Conservation (phyloP, 78 protist genomes). For the Speleostelium caveatum region DNA sequence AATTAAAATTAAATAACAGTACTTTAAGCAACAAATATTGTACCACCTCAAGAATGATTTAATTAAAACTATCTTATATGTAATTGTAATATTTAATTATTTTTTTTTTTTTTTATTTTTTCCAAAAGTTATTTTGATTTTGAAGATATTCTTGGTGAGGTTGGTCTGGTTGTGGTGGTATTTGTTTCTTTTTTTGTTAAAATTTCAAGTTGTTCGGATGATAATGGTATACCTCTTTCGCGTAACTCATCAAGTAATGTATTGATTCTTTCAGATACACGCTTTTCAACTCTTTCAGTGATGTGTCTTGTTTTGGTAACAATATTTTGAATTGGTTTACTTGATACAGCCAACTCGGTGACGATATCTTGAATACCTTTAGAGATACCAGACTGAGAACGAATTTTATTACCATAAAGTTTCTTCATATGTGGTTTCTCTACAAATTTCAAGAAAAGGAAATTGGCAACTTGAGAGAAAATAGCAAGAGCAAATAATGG, state of each 20-base stretch:
- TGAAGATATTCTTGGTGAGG: background rate
- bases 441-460: slow-evolving; percentile 68
- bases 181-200: slow-evolving; percentile 9
- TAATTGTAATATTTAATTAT: background rate
- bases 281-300: slow-evolving; percentile 64
- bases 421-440: slow-evolving; percentile 86
- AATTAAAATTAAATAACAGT: too few species aligned
- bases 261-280: slow-evolving; percentile 29
- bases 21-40: too few species aligned
- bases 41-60: too few species aligned
- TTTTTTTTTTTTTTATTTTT: background rate
- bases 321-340: slow-evolving; percentile 47
- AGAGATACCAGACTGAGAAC: slow-evolving; percentile 65
- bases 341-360: slow-evolving; percentile 42
- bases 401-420: slow-evolving; percentile 79
- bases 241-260: slow-evolving; percentile 35
- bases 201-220: slow-evolving; percentile 62
- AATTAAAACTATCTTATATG: too few species aligned
- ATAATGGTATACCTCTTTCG: slow-evolving; percentile 62
- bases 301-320: slow-evolving; percentile 47
- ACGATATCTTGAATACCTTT: slow-evolving; percentile 76
- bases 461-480: slow-evolving; percentile 62
- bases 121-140: background rate
- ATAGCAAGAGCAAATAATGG: slow-evolving; percentile 72
- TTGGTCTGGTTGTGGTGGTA: background rate